phyloP scores from a whole-genome alignment of 495 filamentous ascomycete species.

The Staphylotrichum longicolle region DNA sequence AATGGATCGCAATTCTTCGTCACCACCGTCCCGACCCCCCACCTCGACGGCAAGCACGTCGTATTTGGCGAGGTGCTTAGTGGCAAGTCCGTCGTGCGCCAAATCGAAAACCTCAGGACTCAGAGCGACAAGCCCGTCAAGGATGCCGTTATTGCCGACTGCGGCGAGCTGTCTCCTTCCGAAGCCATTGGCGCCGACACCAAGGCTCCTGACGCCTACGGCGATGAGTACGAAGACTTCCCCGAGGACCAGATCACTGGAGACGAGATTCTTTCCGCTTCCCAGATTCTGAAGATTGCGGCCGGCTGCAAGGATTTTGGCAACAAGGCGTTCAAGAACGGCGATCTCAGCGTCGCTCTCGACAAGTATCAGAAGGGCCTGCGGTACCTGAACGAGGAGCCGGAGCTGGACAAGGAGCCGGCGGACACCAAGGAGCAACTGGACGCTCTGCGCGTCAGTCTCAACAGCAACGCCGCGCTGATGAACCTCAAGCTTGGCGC shows the following conservation, averaged over 20 bases:
- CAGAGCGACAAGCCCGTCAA: conserved; percentile 74
- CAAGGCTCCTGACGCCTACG: conserved; percentile 70
- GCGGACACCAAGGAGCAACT: conserved; percentile 64
- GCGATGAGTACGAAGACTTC: conserved; percentile 94
- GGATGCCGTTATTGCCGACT: conserved; percentile 75
- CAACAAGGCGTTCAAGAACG: conserved; percentile 84
- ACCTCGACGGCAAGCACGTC: conserved; percentile 95
- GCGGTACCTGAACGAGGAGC: conserved; percentile 89
- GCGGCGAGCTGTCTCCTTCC: conserved; percentile 75
- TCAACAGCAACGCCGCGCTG: conserved; percentile 43
- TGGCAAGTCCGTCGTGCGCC: conserved; percentile 85
- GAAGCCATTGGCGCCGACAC: conserved; percentile 61
- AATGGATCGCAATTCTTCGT: conserved; percentile 99
- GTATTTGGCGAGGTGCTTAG: conserved; percentile 95
- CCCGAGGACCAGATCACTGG: conserved; percentile 72
- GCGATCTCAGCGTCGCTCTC: conserved; percentile 66
- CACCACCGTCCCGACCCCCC: conserved; percentile 88
- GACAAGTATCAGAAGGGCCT: conserved; percentile 98
- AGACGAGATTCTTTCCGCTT: conserved; percentile 51
- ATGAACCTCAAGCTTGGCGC: conserved; percentile 75
- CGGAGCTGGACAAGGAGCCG: conserved; percentile 66
- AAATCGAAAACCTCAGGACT: conserved; percentile 85
- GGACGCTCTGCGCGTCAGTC: conserved; percentile 55
- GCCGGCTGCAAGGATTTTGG: conserved; percentile 87
- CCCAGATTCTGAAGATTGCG: conserved; percentile 73